Evolutionary conservation across 345 rosid genomes (phyloP), one percentile per base, ranked within the genome.

Genomic region (Melaleuca quinquenervia): DNA sequence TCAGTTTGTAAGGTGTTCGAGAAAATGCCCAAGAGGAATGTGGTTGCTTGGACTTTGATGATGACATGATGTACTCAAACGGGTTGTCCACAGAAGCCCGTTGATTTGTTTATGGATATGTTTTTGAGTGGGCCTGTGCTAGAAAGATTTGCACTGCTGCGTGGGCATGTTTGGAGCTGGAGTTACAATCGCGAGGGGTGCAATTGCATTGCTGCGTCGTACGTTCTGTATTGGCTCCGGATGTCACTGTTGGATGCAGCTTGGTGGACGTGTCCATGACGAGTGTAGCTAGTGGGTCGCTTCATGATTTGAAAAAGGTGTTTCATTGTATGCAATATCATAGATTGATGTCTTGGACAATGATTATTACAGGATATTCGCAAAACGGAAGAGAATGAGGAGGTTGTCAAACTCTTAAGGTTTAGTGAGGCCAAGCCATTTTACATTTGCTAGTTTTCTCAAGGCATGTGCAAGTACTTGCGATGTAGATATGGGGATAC

Each of bases 201-300:
- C 97, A 96, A 64, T 88, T 95, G 89, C 98, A 95, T 91, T 93
- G 95, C 70, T 93, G 91, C 95, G 91, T 88, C 50, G 86, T 94
- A 58, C 87, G 93, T 87, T 86, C 90, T 0, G 95, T 96, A 11
- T 58, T 93, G n/a, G 85, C 55, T 22, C 87, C 26, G n/a, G 98
- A 95, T 89, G 95, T 90, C 84, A 92, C 93, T 85, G 92, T 94
- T 82, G 96, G 94, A 29, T 95, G 95, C 90, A 92, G 94, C 91
- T 92, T 96, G 89, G 94, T 93, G 64, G 96, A 96, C 84, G 93
- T 95, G 98, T 94, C 95, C 86, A 94, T 92, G 7, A 95, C 95
- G 87, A 92, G 96, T 53, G 82, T 89, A 6, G 86, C 21, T 48
- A 90, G 90, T 64, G 94, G 96, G 44, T 92, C 92, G 24, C 48